Evolutionary conservation across 1,284 basidiomycete genomes (phyloP).

Genomic region (Inonotus obliquus): DNA sequence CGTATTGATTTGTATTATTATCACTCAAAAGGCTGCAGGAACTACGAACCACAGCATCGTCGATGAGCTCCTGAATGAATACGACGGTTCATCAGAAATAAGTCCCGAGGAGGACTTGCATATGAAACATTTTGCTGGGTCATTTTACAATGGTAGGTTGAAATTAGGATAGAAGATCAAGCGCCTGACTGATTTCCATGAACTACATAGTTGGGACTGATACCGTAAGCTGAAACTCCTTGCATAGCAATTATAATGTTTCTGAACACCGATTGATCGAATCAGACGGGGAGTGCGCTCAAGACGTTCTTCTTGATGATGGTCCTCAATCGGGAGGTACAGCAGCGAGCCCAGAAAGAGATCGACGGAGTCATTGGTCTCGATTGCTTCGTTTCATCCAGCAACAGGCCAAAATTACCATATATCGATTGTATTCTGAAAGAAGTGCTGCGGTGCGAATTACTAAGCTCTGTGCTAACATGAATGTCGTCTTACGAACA

Average conservation of each 20-base stretch:
- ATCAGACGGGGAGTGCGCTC: not conserved
- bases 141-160: slow-evolving; percentile 9
- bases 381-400: slow-evolving; percentile 25
- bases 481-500: too few species aligned
- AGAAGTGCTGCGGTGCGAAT: slow-evolving; percentile 26
- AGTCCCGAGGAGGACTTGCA: slow-evolving; percentile 5
- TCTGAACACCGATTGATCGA: not conserved
- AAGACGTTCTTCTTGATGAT: slow-evolving; percentile 11
- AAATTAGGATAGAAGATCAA: not conserved
- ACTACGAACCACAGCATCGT: not conserved
- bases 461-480: too few species aligned
- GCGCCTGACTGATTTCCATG: not conserved
- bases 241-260: not conserved
- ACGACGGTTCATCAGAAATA: not conserved
- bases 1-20: not conserved
- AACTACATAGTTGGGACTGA: not conserved
- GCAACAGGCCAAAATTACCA: slow-evolving; percentile 24
- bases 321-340: slow-evolving; percentile 3
- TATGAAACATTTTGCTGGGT: not conserved
- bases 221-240: not conserved
- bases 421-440: slow-evolving; percentile 28
- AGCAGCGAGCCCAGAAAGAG: slow-evolving; percentile 8
- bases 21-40: not conserved
- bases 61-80: slow-evolving; percentile 5
- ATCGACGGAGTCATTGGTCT: slow-evolving; percentile 6